Conservation (phyloP, 202 grass and related monocot species). For the Saccharum hybrid region DNA sequence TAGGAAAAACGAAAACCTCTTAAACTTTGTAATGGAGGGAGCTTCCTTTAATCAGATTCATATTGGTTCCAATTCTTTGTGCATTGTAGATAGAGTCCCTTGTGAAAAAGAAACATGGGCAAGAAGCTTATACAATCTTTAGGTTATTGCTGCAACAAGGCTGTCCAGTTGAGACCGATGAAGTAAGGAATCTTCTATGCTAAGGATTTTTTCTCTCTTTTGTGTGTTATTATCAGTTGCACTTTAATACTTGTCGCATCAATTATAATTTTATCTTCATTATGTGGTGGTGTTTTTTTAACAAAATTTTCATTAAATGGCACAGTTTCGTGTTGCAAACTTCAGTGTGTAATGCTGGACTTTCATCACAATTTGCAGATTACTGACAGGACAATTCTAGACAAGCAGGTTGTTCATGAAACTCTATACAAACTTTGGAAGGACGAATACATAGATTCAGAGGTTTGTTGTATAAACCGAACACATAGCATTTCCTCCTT, state of each 20-base stretch:
- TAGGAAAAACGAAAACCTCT: not conserved
- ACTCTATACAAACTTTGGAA: constrained; percentile 85
- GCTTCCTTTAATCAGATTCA: constrained; percentile 25
- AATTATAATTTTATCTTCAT: constrained; percentile 38
- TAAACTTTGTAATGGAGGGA: not conserved
- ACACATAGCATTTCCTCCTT: constrained; percentile 30
- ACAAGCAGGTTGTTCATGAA: constrained; percentile 71
- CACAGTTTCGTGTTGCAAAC: constrained; percentile 37
- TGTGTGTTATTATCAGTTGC: constrained; percentile 14
- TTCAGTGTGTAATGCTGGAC: constrained; percentile 27
- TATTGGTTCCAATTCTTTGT: constrained; percentile 43
- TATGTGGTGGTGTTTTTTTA: constrained; percentile 34
- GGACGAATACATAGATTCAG: constrained; percentile 70
- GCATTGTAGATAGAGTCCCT: constrained; percentile 66
- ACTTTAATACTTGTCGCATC: constrained; percentile 6
- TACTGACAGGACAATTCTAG: constrained; percentile 68
- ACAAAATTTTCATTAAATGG: constrained; percentile 10
- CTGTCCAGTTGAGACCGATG: constrained; percentile 63
- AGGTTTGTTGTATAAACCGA: constrained; percentile 48
- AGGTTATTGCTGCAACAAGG: constrained; percentile 63
- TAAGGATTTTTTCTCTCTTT: constrained; percentile 22
- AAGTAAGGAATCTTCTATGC: constrained; percentile 56
- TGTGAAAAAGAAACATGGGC: constrained; percentile 78
- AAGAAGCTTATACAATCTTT: constrained; percentile 80
- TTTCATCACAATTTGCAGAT: constrained; percentile 63